Base-by-base conservation (phyloP, 768 basidiomycete genomes). In the Pholiota molesta region DNA sequence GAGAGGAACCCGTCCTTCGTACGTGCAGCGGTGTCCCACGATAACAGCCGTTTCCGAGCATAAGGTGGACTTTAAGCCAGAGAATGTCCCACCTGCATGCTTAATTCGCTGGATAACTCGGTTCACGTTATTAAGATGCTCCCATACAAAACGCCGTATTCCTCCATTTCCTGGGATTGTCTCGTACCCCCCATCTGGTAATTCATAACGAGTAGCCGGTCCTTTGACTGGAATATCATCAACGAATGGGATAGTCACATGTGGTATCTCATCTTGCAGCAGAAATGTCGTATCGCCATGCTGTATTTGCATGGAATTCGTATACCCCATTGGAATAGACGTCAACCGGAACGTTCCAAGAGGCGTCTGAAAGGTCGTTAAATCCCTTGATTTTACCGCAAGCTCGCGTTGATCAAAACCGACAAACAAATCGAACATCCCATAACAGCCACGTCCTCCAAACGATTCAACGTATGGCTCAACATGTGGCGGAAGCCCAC, bases 301-400 rank as follows among this genome's bases (percentile, higher is more conserved):
- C 3, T 52, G 40, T 5, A 62, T 57, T 31, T 72, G 72, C 0
- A 73, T 67, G 0, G 74, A 70, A 31, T 80, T 78, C 0, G 78
- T 76, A 56, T 69, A 74, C 0, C 79, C 80, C 74, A 76, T 77
- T 0, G 76, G 76, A 0, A 79, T 45, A 0, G 67, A 57, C 0
- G 67, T 69, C 1, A 79, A 67, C 0, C 70, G 65, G 10, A 64
- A 56, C 0, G 68, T 58, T 17, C 71, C 31, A 58, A 79, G 28
- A 3, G 56, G 56, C 11, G 61, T 57, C 26, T 62, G 45, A 16
- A 62, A 81, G 0, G 73, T 76, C 0, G 78, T 81, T 0, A 76
- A 59, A 33, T 79, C 74, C 5, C 71, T 56, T 0, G 71, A 78
- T 2, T 65, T 57, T 1, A 63, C 66, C 0, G 71, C 63, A 0